These are phyloP conservation scores for Polyplosphaeria fusca DNA, from an alignment of 495 filamentous ascomycete species.

Conservation along the genomic window DNA sequence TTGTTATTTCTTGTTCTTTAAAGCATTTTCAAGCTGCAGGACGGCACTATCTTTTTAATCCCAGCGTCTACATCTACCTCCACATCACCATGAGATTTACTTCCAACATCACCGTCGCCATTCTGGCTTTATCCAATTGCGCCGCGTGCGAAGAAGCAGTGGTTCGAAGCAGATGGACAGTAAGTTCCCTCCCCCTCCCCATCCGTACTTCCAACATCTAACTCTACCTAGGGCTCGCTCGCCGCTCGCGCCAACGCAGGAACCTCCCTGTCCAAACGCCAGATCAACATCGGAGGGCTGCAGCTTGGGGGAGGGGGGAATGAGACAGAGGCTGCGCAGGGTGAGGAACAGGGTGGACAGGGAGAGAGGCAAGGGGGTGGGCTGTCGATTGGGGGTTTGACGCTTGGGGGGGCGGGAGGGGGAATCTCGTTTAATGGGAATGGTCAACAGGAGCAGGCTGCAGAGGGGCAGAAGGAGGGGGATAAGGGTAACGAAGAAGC, in stretches of 20 bases:
- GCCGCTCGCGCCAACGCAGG: constrained; percentile 10
- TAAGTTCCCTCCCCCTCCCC: neutral
- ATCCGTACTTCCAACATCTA: neutral
- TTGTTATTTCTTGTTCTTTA: neutral
- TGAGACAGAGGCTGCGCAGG: neutral
- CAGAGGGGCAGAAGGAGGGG: neutral
- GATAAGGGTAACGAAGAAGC: neutral
- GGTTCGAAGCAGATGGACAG: constrained; percentile 5
- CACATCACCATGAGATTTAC: constrained; percentile 8
- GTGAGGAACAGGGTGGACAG: neutral
- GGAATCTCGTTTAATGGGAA: constrained; percentile 9
- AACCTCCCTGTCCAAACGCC: constrained; percentile 11
- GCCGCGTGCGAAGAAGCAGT: neutral
- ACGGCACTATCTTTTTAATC: constrained; percentile 12
- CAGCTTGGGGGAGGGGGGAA: constrained; percentile 3
- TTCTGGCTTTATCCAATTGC: constrained; percentile 12
- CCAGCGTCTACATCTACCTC: neutral
- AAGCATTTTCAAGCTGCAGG: constrained; percentile 13
- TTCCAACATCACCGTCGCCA: constrained; percentile 2
- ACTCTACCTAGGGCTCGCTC: constrained; percentile 10
- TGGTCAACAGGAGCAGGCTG: neutral
- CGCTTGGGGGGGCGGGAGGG: constrained; percentile 18
- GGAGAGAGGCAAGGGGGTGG: neutral
- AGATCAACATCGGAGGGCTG: constrained; percentile 14
- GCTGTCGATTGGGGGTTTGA: constrained; percentile 19